Evolutionary conservation across 768 basidiomycete genomes (phyloP).

Genomic region (Calvatia gigantea): DNA sequence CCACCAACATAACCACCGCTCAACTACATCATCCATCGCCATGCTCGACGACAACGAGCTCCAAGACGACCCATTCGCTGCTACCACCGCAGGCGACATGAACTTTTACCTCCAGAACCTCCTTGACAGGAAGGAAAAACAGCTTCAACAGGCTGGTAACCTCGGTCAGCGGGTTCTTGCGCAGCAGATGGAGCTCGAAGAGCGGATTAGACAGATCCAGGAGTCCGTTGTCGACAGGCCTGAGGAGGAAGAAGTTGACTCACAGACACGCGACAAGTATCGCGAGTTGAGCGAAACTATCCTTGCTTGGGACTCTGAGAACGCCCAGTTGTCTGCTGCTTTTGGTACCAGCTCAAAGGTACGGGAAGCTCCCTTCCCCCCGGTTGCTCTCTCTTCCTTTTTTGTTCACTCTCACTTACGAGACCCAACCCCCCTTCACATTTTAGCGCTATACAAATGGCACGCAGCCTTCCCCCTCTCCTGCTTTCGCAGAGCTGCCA

Average conservation of each 20-base stretch:
- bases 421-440: too few relatives aligned
- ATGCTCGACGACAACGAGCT: background rate
- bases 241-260: constrained; percentile 29
- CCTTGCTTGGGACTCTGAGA: constrained; percentile 75
- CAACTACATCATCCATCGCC: too few relatives aligned
- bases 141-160: constrained; percentile 87
- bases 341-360: constrained; percentile 49
- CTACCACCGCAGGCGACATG: constrained; percentile 49
- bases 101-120: constrained; percentile 63
- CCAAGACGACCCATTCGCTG: constrained; percentile 7
- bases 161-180: constrained; percentile 92
- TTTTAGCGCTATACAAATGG: constrained; percentile 45
- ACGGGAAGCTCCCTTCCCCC: background rate
- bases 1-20: too few relatives aligned
- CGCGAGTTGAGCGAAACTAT: constrained; percentile 75
- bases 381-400: background rate
- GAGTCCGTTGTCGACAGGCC: constrained; percentile 12
- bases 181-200: constrained; percentile 92
- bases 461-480: constrained; percentile 40
- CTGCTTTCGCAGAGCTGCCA: constrained; percentile 45
- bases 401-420: background rate
- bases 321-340: constrained; percentile 66
- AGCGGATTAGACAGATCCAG: constrained; percentile 74
- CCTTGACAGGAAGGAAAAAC: constrained; percentile 87
- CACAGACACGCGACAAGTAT: constrained; percentile 69